Percentiles rank a stretch among this genome's conserved stretches.
These are phyloP conservation scores for Saraca asoca DNA, from an alignment of 331 rosid species.

Conservation along the genomic window DNA sequence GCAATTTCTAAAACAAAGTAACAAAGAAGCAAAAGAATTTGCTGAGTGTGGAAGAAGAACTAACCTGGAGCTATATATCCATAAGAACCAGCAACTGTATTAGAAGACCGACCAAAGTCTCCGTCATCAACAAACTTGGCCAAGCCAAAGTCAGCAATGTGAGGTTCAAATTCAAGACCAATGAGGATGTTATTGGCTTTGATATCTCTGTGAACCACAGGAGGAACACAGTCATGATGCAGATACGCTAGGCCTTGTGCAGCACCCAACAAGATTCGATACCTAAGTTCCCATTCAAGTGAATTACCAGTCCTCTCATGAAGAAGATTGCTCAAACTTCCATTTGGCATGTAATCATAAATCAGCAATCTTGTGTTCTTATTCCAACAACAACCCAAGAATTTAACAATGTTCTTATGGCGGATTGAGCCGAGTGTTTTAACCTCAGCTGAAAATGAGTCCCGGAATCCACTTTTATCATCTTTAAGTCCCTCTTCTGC, in stretches of 20 bases:
- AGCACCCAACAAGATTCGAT: slow-evolving; percentile 82
- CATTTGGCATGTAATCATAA: slow-evolving; percentile 94
- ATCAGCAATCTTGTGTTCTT: slow-evolving; percentile 73
- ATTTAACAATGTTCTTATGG: slow-evolving; percentile 89
- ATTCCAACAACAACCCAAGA: slow-evolving; percentile 89
- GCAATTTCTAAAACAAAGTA: background rate
- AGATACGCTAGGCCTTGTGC: slow-evolving; percentile 92
- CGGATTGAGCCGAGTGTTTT: slow-evolving; percentile 86
- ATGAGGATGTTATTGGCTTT: slow-evolving; percentile 97
- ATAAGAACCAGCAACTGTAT: slow-evolving; percentile 93
- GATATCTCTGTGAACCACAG: slow-evolving; percentile 92
- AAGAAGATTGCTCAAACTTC: slow-evolving; percentile 79
- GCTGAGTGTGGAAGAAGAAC: slow-evolving; percentile 29
- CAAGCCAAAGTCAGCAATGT: slow-evolving; percentile 91
- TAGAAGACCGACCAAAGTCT: slow-evolving; percentile 75
- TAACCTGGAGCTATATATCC: slow-evolving; percentile 97
- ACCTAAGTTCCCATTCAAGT: slow-evolving; percentile 91
- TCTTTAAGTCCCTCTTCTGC: slow-evolving; percentile 52
- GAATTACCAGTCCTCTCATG: slow-evolving; percentile 79
- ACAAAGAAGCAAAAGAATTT: background rate
- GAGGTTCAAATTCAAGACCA: slow-evolving; percentile 92
- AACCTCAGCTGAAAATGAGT: slow-evolving; percentile 87
- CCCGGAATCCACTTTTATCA: slow-evolving; percentile 70
- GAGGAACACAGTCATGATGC: slow-evolving; percentile 96
- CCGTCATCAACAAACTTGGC: slow-evolving; percentile 93